Evolutionary conservation across 129 eudicot genomes (phyloP), one percentile per base, ranked within the genome.

Genomic region (Erigeron canadensis): DNA sequence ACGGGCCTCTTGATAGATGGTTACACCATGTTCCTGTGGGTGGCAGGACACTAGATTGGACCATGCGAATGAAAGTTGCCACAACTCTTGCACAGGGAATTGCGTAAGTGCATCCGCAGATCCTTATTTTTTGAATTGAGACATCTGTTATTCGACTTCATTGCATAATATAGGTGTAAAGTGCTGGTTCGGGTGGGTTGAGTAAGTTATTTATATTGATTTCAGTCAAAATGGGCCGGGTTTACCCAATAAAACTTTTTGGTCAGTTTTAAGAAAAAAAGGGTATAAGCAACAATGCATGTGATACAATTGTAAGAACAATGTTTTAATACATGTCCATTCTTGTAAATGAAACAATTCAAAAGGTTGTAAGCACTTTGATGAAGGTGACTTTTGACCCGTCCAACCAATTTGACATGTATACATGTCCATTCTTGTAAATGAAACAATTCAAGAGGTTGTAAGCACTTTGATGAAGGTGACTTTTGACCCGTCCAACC

Each of bases 1-100:
- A 93, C 38, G 96, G 98, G 13, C 91, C 96, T 13, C 72, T 93
- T 28, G 95, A 89, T 77, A 83, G 95, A 82, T 93, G 98, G 98
- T 81, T 93, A 8, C 90, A 93, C 73, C 96, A 93, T 79, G 74
- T 89, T 70, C 98, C 96, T 4, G 68, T 86, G 87, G 96, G 98
- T 5, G 98, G 96, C 28, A 78, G 95, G 77, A 87, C 87, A 11
- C 81, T 93, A 69, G 94, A 93, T 66, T 93, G 98, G 98, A 82
- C 85, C 77, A 85, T 87, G 96, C 85, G 98, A 64, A 89, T 93
- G 89, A 89, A 85, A 84, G 86, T 89, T 22, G 98, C 96, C 62
- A 93, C 88, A 15, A 81, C 88, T 76, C 98, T 93, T 72, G 98
- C 98, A 54, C 95, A 89, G 54, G 98, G 98, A 69, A 93, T 93